phyloP scores from a whole-genome alignment of 1,139 yeast species.

The Schwanniomyces etchellsii region DNA sequence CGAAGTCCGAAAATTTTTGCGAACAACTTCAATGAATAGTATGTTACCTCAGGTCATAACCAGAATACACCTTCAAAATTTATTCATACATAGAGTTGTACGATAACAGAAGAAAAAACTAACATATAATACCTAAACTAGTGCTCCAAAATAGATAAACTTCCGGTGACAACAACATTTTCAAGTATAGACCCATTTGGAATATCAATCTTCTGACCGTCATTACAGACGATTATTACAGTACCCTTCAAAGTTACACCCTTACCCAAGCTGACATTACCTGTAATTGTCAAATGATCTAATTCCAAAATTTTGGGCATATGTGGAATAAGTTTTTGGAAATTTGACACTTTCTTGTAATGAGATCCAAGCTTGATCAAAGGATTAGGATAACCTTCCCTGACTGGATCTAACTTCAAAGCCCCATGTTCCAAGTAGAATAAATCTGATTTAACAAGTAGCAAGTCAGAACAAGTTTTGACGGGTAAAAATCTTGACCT shows the following conservation, averaged over 20 bases:
- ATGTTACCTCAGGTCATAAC: no score
- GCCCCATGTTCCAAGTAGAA: constrained; percentile 92
- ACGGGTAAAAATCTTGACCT: constrained; percentile 97
- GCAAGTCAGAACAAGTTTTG: constrained; percentile 90
- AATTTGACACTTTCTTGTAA: constrained; percentile 90
- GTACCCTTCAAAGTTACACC: constrained; percentile 92
- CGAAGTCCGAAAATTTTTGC: constrained; percentile 42
- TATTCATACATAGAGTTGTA: no score
- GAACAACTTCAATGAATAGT: no score
- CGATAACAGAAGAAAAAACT: no score
- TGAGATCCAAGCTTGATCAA: constrained; percentile 94
- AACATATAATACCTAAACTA: constrained; percentile 18
- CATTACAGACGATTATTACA: constrained; percentile 94
- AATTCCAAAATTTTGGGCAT: constrained; percentile 94
- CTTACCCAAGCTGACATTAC: constrained; percentile 90
- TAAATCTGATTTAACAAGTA: constrained; percentile 93
- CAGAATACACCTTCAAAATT: no score
- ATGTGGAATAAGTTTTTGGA: constrained; percentile 86
- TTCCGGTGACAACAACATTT: constrained; percentile 96
- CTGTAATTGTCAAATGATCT: constrained; percentile 96
- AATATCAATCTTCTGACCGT: constrained; percentile 93
- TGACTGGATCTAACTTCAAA: constrained; percentile 70
- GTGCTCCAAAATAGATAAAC: constrained; percentile 92
- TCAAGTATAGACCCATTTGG: constrained; percentile 94
- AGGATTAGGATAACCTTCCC: constrained; percentile 88